Evolutionary conservation across 345 rosid species (phyloP).

Genomic region (Erucastrum elatum): DNA sequence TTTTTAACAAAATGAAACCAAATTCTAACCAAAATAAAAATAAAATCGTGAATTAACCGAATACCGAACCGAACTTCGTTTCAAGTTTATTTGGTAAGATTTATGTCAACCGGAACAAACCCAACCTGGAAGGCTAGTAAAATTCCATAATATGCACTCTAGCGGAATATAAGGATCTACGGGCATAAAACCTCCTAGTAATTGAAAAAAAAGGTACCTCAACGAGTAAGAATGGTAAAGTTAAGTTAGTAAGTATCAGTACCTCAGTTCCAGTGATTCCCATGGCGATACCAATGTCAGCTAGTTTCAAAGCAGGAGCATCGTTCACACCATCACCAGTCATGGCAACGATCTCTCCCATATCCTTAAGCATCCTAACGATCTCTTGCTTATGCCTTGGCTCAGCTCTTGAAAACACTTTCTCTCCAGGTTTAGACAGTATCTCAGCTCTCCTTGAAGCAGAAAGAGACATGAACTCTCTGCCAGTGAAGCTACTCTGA

Average conservation of each 20-base stretch:
- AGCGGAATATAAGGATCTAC: neutral
- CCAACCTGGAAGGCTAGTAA: neutral
- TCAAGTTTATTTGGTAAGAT: neutral
- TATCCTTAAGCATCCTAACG: constrained; percentile 81
- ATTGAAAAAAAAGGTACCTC: too few species aligned
- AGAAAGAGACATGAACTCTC: constrained; percentile 72
- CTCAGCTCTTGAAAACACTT: constrained; percentile 89
- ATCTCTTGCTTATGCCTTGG: constrained; percentile 92
- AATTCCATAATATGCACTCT: neutral
- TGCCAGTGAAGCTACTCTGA: constrained; percentile 68
- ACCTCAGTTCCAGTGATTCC: constrained; percentile 99
- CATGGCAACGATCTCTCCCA: constrained; percentile 96
- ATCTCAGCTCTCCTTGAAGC: constrained; percentile 50
- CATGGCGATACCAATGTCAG: constrained; percentile 96
- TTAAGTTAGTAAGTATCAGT: constrained; percentile 13
- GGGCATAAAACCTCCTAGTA: neutral
- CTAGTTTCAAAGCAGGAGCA: constrained; percentile 94
- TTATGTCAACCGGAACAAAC: neutral
- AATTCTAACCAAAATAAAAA: neutral
- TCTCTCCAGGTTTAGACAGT: constrained; percentile 70
- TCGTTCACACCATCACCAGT: constrained; percentile 98
- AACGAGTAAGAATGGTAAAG: neutral
- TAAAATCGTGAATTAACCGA: neutral
- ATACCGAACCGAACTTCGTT: neutral
- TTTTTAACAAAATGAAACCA: neutral